Evolutionary conservation across 352 stramenopile species (phyloP).

Genomic region (Globisporangium canariense): DNA sequence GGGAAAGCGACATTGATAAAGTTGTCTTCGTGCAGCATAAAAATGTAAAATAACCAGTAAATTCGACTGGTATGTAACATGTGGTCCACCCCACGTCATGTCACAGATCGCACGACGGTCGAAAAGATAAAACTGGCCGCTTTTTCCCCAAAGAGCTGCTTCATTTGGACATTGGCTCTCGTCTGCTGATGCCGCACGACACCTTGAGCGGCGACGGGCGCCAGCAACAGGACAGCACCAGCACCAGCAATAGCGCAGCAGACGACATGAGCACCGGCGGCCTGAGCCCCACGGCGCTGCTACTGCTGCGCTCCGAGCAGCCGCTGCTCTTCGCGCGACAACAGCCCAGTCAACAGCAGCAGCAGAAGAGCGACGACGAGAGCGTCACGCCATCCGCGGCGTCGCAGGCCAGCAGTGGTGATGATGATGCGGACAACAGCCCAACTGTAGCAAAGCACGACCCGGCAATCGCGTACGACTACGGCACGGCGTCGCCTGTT

Average conservation of each 20-base stretch:
- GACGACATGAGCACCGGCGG: neutral
- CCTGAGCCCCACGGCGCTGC: neutral
- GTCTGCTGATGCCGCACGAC: neutral
- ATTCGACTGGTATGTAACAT: too few relatives aligned
- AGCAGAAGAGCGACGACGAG: neutral
- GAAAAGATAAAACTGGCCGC: neutral
- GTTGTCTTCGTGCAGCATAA: too few relatives aligned
- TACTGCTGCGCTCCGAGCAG: slow-evolving; percentile 4
- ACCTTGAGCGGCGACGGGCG: neutral
- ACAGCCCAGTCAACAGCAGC: neutral
- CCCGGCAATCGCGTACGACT: neutral
- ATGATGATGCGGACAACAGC: neutral
- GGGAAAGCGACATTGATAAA: too few relatives aligned
- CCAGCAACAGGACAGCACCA: neutral
- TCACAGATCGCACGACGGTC: neutral
- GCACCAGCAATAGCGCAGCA: neutral
- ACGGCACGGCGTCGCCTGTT: neutral
- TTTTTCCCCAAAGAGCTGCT: neutral
- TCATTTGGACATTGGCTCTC: neutral
- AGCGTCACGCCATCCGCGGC: neutral
- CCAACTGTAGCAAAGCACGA: neutral
- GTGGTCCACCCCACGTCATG: neutral
- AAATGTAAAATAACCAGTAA: too few relatives aligned
- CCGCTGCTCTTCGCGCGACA: neutral
- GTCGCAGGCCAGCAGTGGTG: neutral